These are phyloP conservation scores for Blastocystis sp. DNA, from an alignment of 352 stramenopile species.

Conservation along the genomic window DNA sequence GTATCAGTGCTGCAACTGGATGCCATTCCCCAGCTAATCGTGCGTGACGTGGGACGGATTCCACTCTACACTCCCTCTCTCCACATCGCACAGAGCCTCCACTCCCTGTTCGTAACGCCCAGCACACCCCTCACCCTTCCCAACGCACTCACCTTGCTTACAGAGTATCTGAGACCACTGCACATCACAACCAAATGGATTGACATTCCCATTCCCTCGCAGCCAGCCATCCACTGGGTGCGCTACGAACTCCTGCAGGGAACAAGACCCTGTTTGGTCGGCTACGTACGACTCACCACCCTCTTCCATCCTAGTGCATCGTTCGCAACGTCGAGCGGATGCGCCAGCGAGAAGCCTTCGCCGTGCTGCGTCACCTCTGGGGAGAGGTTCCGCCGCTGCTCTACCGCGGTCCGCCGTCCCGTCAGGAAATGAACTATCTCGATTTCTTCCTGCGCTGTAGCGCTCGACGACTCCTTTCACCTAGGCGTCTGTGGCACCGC, in stretches of 20 bases:
- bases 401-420: neutral
- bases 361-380: conserved; percentile 30
- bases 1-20: neutral
- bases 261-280: neutral
- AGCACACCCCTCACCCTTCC: conserved; percentile 11
- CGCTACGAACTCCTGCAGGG: conserved; percentile 26
- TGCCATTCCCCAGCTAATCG: neutral
- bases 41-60: conserved; percentile 3
- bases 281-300: neutral
- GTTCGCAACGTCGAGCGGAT: conserved; percentile 3
- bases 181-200: conserved; percentile 26
- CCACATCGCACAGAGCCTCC: conserved; percentile 2
- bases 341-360: conserved; percentile 26
- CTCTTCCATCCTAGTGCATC: conserved; percentile 27
- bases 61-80: neutral
- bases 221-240: conserved; percentile 37
- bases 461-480: neutral
- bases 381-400: neutral
- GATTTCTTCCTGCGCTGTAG: conserved; percentile 17
- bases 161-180: neutral
- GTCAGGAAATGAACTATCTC: neutral
- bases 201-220: conserved; percentile 10
- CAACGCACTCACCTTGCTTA: neutral
- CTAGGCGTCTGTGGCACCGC: neutral
- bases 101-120: conserved; percentile 25